Percentiles rank a stretch among this genome's conserved stretches.
Evolutionary conservation across 1,284 basidiomycete species (phyloP).

Genomic region (Clitocybe nebularis): DNA sequence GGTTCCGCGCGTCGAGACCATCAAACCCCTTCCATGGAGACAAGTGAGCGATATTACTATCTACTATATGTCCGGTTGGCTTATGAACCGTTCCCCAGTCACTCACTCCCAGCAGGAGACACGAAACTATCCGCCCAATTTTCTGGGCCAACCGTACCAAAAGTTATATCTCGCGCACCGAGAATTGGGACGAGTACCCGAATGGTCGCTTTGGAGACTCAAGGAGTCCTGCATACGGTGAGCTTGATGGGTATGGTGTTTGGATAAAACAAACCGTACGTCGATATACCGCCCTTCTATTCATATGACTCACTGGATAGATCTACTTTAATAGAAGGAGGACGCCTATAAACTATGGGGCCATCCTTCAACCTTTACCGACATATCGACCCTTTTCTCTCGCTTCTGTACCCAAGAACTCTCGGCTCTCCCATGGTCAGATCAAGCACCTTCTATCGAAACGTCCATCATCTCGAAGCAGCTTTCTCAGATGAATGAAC

Average conservation of each 20-base stretch:
- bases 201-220: constrained; percentile 98
- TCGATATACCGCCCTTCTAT: constrained; percentile 10
- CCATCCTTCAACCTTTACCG: constrained; percentile 62
- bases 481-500: constrained; percentile 81
- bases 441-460: constrained; percentile 82
- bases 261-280: constrained; percentile 79
- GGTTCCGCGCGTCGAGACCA: constrained; percentile 80
- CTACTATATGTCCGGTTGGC: constrained; percentile 7
- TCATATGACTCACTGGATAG: constrained; percentile 5
- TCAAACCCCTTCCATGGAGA: constrained; percentile 91
- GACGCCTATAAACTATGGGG: constrained; percentile 90
- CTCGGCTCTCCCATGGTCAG: constrained; percentile 91
- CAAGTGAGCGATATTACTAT: constrained; percentile 49
- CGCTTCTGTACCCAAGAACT: constrained; percentile 75
- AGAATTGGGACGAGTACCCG: constrained; percentile 99
- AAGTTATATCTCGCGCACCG: constrained; percentile 88
- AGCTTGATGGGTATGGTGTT: constrained; percentile 93
- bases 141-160: constrained; percentile 94
- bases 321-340: constrained; percentile 52
- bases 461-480: constrained; percentile 80
- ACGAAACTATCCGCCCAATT: constrained; percentile 90
- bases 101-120: constrained; percentile 83
- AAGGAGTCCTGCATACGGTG: constrained; percentile 94
- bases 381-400: constrained; percentile 75
- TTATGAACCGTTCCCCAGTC: constrained; percentile 41